A percentile compares a stretch with the other conserved stretches of the same genome.
These are phyloP conservation scores for Clarireedia sp. DNA, from an alignment of 2,329 filamentous ascomycete species.

Conservation along the genomic window DNA sequence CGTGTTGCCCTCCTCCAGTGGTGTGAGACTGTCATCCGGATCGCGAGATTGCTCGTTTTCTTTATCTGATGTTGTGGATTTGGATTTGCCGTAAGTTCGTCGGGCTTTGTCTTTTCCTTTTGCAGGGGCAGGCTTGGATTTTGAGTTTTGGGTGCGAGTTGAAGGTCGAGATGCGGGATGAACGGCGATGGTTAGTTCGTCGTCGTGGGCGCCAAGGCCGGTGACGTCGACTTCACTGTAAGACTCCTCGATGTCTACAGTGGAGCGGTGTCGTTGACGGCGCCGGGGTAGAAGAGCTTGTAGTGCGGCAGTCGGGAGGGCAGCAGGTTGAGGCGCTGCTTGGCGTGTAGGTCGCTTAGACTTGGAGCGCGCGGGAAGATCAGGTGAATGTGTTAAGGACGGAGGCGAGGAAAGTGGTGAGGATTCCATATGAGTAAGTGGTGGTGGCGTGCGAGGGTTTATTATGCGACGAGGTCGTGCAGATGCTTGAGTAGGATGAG, in stretches of 20 bases:
- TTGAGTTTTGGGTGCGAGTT: conserved; percentile 5
- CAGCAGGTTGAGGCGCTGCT: conserved; percentile 18
- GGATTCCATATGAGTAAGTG: conserved; percentile 13
- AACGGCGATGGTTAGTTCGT: conserved; percentile 41
- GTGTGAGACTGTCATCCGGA: conserved; percentile 35
- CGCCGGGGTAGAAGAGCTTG: conserved; percentile 31
- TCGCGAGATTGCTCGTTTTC: conserved; percentile 42
- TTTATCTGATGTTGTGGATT: conserved; percentile 44
- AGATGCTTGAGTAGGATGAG: conserved; percentile 4
- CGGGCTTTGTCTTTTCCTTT: conserved; percentile 14
- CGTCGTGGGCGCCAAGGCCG: conserved; percentile 43
- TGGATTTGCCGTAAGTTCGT: conserved; percentile 37
- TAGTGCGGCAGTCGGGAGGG: conserved; percentile 30
- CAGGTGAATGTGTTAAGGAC: conserved; percentile 59
- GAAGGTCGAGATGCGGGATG: conserved; percentile 11
- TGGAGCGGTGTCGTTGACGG: conserved; percentile 25
- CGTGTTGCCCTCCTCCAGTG: conserved; percentile 34
- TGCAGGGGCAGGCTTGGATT: conserved; percentile 18
- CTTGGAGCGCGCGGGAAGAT: conserved; percentile 27
- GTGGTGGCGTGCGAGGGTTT: conserved; percentile 23
- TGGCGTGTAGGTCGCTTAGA: conserved; percentile 8
- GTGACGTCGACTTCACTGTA: conserved; percentile 40
- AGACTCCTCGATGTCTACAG: conserved; percentile 36
- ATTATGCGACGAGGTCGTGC: conserved; percentile 20
- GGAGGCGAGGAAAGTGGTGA: conserved; percentile 49